Evolutionary conservation across 179 eudicot genomes (phyloP).

Genomic region (Beta lomatogona): DNA sequence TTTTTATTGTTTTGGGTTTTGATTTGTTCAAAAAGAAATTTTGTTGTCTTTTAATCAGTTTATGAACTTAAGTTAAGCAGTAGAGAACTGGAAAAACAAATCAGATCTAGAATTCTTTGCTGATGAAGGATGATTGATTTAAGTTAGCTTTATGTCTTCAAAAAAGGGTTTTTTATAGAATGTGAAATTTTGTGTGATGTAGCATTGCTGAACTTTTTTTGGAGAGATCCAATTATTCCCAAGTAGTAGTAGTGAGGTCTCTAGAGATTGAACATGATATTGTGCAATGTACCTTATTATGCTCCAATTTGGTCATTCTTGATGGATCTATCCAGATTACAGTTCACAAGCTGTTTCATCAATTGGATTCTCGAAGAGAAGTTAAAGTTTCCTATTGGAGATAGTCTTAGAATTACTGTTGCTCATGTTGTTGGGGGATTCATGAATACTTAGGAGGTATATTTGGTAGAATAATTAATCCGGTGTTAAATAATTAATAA

Average conservation of each 20-base stretch:
- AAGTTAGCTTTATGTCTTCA: background rate
- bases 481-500: too few species aligned
- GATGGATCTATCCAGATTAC: background rate
- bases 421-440: background rate
- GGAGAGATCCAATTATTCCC: too few species aligned
- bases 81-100: too few species aligned
- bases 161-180: background rate
- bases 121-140: background rate
- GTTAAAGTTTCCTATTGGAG: background rate
- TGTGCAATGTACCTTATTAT: background rate
- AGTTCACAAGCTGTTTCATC: background rate
- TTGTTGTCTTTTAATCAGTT: too few species aligned
- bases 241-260: background rate
- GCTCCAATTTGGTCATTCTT: background rate
- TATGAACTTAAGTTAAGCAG: too few species aligned
- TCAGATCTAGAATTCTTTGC: conserved; percentile 21
- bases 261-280: background rate
- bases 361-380: background rate
- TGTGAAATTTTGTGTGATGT: background rate
- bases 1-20: too few species aligned
- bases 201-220: background rate
- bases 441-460: too few species aligned
- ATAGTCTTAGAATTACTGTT: background rate
- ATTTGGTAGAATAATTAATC: too few species aligned
- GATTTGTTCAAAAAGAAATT: too few species aligned